phyloP scores from a whole-genome alignment of 805 yeast species.

The Saccharomycopsis malanga region DNA sequence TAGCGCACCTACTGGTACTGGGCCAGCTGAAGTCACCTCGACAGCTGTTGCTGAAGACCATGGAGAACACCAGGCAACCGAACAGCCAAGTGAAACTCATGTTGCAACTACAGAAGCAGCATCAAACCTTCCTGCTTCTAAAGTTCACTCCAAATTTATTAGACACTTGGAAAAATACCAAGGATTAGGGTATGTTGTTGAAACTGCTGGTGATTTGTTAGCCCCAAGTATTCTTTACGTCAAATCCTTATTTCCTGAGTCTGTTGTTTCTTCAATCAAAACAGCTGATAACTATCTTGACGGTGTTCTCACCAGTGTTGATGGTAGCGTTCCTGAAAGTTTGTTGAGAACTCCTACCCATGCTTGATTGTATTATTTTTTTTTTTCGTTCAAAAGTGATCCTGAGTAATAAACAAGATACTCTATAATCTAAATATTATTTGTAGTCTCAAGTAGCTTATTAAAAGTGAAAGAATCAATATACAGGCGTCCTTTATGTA shows the following conservation, averaged over 20 bases:
- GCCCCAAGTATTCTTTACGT: slow-evolving; percentile 16
- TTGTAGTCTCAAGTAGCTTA: too few relatives aligned
- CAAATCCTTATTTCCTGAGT: slow-evolving; percentile 8
- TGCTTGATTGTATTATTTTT: too few relatives aligned
- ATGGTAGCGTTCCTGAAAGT: slow-evolving; percentile 5
- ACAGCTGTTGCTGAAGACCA: background rate
- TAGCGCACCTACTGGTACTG: background rate
- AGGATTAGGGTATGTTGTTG: slow-evolving; percentile 13
- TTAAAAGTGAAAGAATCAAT: too few relatives aligned
- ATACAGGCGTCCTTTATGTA: too few relatives aligned
- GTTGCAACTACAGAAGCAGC: background rate
- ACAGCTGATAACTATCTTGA: slow-evolving; percentile 9
- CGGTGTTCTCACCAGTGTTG: slow-evolving; percentile 6
- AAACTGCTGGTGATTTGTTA: slow-evolving; percentile 11
- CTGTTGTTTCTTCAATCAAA: slow-evolving; percentile 13
- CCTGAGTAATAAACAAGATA: too few relatives aligned
- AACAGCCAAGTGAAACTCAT: background rate
- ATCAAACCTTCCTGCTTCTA: background rate
- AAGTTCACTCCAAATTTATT: slow-evolving; percentile 14
- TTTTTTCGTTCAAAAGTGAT: too few relatives aligned
- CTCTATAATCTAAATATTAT: too few relatives aligned
- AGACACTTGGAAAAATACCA: slow-evolving; percentile 14
- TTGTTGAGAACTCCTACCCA: slow-evolving; percentile 6
- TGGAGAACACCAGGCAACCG: background rate
- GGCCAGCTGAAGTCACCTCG: background rate